These are phyloP conservation scores for Colletotrichum lindemuthianum DNA, from an alignment of 2,329 filamentous ascomycete genomes.

Conservation along the genomic window DNA sequence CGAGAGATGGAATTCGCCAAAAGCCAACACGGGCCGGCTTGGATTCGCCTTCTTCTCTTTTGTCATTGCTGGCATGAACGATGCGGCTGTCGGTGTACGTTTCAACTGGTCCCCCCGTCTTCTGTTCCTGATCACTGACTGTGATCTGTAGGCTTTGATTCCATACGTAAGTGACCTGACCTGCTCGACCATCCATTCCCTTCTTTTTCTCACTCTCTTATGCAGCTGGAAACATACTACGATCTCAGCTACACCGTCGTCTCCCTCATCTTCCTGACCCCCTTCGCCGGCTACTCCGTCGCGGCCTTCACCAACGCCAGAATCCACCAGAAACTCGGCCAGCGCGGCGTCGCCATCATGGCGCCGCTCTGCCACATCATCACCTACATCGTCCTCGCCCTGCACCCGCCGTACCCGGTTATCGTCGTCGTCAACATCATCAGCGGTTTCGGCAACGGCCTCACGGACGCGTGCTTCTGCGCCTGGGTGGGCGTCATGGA, in stretches of 20 bases:
- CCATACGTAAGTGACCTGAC: constrained; percentile 45
- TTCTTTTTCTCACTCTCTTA: neutral
- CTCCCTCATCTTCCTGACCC: constrained; percentile 72
- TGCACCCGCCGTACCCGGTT: constrained; percentile 73
- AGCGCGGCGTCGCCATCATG: constrained; percentile 73
- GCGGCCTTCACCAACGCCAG: constrained; percentile 70
- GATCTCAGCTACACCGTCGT: constrained; percentile 67
- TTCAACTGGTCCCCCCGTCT: no score
- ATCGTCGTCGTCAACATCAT: constrained; percentile 71
- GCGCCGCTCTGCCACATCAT: constrained; percentile 69
- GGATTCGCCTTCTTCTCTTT: constrained; percentile 65
- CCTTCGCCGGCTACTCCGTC: constrained; percentile 70
- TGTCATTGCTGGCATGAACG: constrained; percentile 70
- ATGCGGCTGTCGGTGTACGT: constrained; percentile 68
- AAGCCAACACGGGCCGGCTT: constrained; percentile 44
- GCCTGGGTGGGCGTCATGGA: constrained; percentile 71
- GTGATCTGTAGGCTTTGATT: constrained; percentile 47
- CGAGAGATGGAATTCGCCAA: constrained; percentile 50
- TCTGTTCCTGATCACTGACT: neutral
- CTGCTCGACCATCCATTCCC: no score
- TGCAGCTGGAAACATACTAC: constrained; percentile 70
- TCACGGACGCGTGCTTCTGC: constrained; percentile 64
- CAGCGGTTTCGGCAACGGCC: constrained; percentile 74
- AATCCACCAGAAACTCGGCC: constrained; percentile 69
- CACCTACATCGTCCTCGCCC: constrained; percentile 67